phyloP scores from a whole-genome alignment of 1,284 basidiomycete genomes.

The Rhodotorula sp. region DNA sequence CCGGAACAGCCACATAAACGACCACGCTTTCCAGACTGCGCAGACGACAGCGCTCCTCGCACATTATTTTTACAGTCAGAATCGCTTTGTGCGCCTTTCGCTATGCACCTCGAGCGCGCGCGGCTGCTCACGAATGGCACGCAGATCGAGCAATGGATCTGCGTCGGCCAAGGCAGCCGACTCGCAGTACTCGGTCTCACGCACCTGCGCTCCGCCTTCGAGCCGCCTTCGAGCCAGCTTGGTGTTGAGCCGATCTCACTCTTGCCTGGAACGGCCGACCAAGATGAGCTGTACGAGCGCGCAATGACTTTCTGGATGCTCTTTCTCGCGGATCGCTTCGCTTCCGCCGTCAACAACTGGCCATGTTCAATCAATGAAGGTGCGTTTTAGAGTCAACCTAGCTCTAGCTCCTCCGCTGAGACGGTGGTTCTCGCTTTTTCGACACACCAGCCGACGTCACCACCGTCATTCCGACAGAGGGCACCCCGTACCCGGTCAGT shows the following conservation, averaged over 20 bases:
- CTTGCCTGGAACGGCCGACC: conserved; percentile 27
- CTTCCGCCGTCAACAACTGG: conserved; percentile 41
- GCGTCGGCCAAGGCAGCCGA: conserved; percentile 78
- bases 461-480: conserved; percentile 32
- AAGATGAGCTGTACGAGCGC: conserved; percentile 28
- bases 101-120: conserved; percentile 45
- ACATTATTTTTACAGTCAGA: conserved; percentile 81
- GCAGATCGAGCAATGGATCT: conserved; percentile 80
- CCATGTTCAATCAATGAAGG: conserved; percentile 36
- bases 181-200: conserved; percentile 62
- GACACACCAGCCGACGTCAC: conserved; percentile 31
- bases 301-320: conserved; percentile 36
- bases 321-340: conserved; percentile 40
- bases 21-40: conserved; percentile 77
- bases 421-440: not conserved
- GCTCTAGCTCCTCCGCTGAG: not conserved
- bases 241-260: conserved; percentile 10
- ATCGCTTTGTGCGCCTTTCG: not conserved
- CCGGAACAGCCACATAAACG: conserved; percentile 58
- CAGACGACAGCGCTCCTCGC: conserved; percentile 78
- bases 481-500: no score
- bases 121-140: conserved; percentile 49
- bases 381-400: not conserved
- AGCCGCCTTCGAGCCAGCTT: not conserved
- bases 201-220: conserved; percentile 12